A percentile compares a stretch with the other conserved stretches of the same genome.
Conservation (phyloP, 23 red algal species). For the Gracilaria caudata region DNA sequence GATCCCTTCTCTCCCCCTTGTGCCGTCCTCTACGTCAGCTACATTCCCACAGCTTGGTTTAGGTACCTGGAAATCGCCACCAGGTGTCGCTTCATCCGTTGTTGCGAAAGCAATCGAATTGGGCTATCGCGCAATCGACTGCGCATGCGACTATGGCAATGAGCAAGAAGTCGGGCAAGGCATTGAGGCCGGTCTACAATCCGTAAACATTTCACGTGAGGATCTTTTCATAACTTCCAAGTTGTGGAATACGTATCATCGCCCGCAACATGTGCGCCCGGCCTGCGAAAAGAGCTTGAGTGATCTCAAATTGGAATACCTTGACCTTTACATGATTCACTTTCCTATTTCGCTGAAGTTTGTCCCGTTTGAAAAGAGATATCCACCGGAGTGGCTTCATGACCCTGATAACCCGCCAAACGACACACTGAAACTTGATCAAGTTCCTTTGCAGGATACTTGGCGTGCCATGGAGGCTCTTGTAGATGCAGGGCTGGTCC, state of each 20-base stretch:
- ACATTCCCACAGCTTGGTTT: constrained; percentile 62
- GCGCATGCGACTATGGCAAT: constrained; percentile 85
- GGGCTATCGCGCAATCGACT: constrained; percentile 87
- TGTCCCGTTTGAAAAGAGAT: constrained; percentile 53
- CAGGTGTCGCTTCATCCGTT: constrained; percentile 41
- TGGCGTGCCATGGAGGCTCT: constrained; percentile 88
- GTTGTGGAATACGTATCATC: constrained; percentile 91
- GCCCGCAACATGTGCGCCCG: constrained; percentile 68
- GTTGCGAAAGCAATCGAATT: constrained; percentile 56
- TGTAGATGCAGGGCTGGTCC: constrained; percentile 78
- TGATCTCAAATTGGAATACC: constrained; percentile 75
- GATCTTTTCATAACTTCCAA: constrained; percentile 87
- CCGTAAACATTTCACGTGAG: constrained; percentile 31
- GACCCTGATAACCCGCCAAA: constrained; percentile 34
- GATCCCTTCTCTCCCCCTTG: constrained; percentile 39
- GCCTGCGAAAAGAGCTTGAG: constrained; percentile 70
- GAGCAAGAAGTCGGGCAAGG: constrained; percentile 80
- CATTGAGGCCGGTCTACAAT: constrained; percentile 47
- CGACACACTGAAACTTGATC: constrained; percentile 43
- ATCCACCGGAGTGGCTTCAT: constrained; percentile 71
- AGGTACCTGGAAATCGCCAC: constrained; percentile 83
- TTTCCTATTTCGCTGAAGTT: constrained; percentile 71
- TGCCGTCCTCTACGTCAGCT: neutral
- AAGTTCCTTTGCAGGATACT: constrained; percentile 67
- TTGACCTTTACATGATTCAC: constrained; percentile 89